These are phyloP conservation scores for Phylloporus sp. DNA, from an alignment of 768 basidiomycete genomes.

Conservation along the genomic window DNA sequence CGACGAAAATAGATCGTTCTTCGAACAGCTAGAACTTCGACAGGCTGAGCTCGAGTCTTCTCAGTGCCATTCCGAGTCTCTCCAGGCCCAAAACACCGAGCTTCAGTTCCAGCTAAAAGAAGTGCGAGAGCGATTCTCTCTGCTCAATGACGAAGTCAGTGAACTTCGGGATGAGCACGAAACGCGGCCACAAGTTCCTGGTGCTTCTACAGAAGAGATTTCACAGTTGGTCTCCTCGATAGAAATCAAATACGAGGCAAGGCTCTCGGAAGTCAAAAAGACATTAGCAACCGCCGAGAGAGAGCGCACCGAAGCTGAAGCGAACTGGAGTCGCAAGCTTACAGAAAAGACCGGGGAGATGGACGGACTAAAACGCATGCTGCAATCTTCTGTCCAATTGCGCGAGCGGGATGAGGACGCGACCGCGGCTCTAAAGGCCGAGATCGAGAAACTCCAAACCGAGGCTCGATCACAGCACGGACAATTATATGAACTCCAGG, in stretches of 20 bases:
- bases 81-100: constrained; percentile 78
- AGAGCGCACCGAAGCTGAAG: constrained; percentile 83
- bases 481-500: constrained; percentile 52
- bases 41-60: constrained; percentile 89
- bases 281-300: constrained; percentile 63
- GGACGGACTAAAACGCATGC: constrained; percentile 58
- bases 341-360: constrained; percentile 72
- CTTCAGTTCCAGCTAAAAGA: constrained; percentile 84
- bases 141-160: constrained; percentile 66
- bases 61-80: constrained; percentile 64
- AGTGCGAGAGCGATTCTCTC: constrained; percentile 59
- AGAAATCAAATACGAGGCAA: constrained; percentile 72
- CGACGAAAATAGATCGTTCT: constrained; percentile 72
- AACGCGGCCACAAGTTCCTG: constrained; percentile 37
- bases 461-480: constrained; percentile 45
- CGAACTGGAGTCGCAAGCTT: constrained; percentile 84
- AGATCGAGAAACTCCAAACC: constrained; percentile 49
- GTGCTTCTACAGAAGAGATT: constrained; percentile 55
- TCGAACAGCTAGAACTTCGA: constrained; percentile 80
- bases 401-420: constrained; percentile 55
- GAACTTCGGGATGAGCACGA: constrained; percentile 62
- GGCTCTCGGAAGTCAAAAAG: constrained; percentile 64
- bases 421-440: constrained; percentile 45
- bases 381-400: constrained; percentile 55
- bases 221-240: constrained; percentile 68